Conservation (phyloP, 2,329 filamentous ascomycete genomes). For the Fusarium chuoi region DNA sequence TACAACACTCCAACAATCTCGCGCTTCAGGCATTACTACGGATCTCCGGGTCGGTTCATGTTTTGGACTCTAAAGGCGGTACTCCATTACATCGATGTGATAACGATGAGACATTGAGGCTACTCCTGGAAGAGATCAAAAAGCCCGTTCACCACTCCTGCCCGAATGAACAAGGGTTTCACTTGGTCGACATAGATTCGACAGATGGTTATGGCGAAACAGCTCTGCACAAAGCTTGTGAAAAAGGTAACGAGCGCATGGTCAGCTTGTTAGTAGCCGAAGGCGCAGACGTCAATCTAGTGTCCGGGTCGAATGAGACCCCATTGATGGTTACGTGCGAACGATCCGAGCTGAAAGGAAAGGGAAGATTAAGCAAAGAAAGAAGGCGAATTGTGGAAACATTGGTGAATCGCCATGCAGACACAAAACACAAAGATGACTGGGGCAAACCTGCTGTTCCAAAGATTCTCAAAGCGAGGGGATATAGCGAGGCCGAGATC, state of each 20-base stretch:
- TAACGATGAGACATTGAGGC: neutral
- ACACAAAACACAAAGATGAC: neutral
- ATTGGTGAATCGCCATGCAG: neutral
- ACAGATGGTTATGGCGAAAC: conserved; percentile 9
- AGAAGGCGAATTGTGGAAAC: neutral
- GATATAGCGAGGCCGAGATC: conserved; percentile 1
- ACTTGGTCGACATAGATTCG: neutral
- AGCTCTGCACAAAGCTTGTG: conserved; percentile 15
- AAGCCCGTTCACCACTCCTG: conserved; percentile 1
- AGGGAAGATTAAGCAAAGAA: neutral
- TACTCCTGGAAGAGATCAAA: conserved; percentile 15
- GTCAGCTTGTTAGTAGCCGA: conserved; percentile 12
- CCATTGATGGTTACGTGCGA: conserved; percentile 8
- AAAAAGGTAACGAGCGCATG: conserved; percentile 6
- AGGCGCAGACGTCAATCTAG: conserved; percentile 7
- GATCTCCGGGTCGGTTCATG: neutral
- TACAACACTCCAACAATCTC: conserved; percentile 13
- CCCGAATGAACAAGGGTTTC: neutral
- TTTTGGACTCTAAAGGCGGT: neutral
- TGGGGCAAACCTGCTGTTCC: conserved; percentile 1
- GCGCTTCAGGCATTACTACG: neutral
- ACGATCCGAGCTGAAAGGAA: neutral
- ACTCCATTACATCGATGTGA: conserved; percentile 16
- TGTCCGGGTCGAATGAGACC: conserved; percentile 1
- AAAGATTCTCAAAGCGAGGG: conserved; percentile 4